Base-by-base conservation (phyloP, 2,329 filamentous ascomycete genomes). In the Leptographium flavum region DNA sequence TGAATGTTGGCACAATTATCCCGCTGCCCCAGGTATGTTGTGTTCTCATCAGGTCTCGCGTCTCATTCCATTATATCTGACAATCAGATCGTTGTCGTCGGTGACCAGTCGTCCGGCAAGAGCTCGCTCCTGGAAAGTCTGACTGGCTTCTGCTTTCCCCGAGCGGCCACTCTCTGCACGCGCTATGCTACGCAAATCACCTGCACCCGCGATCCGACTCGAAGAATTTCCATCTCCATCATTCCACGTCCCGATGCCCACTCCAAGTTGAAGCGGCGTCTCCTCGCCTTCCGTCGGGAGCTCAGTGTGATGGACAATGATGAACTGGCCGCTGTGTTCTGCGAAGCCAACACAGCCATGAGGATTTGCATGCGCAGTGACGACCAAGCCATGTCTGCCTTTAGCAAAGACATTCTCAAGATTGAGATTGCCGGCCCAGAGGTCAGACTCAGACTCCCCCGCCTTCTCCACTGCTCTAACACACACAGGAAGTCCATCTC, bases 81-180 rank as follows among this genome's bases (percentile, higher is more conserved):
- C 27, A 8, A 4, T 10, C 19, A 85, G 65, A 83, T 85, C 53
- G 79, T 76, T 49, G 81, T 85, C 30, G 80, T 85, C 40, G 81
- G 81, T 53, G 83, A 81, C 56, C 81, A 84, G 58, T 84, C 79
- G 8, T 82, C 79, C 54, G 81, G 81, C 59, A 85, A 85, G 69
- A 82, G 77, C 65, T 83, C 79, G 5, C 77, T 84, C 45, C 61
- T 85, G 50, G 81, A 85, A 58, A 84, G 52, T 37, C 40, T 59
- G n/a, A 58, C 52, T 2, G 55, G 55, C 3, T 53, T 60, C 31
- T 50, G 54, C 1, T 60, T 60, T 17, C 55, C 54, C 0, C 47
- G 52, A 2, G 55, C 47, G 3, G 48, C 43, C 5, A 46, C 42
- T 0, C 50, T 55, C 3, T 57, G 56, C 43, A 58, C 57, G 9